Percentiles rank a stretch among this genome's conserved stretches.
Conservation (phyloP, 352 stramenopile genomes). For the Globisporangium orthogonon region DNA sequence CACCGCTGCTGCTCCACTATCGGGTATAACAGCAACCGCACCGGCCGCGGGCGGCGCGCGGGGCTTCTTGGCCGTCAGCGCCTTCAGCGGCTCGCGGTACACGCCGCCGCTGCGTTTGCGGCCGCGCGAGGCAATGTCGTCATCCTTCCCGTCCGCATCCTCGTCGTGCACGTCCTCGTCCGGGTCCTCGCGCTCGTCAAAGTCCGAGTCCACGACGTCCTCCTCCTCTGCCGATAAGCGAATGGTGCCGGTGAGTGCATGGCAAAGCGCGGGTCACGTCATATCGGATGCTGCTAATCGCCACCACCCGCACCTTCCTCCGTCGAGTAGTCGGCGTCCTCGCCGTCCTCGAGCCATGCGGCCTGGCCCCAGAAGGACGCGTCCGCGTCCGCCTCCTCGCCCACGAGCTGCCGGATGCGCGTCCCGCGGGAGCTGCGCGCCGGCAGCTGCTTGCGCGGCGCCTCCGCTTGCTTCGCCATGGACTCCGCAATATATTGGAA, state of each 20-base stretch:
- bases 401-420: conserved; percentile 80
- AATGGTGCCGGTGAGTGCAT: too few relatives aligned
- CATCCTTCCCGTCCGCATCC: conserved; percentile 28
- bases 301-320: conserved; percentile 54
- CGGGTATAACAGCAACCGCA: background rate
- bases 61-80: conserved; percentile 10
- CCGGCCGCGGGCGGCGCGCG: background rate
- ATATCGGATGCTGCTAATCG: too few relatives aligned
- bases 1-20: background rate
- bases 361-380: conserved; percentile 85
- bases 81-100: conserved; percentile 24
- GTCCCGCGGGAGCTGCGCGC: conserved; percentile 56
- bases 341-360: conserved; percentile 77
- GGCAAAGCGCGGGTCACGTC: too few relatives aligned
- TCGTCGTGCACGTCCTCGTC: conserved; percentile 78
- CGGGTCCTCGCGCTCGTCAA: conserved; percentile 76
- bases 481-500: background rate
- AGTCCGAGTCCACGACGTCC: conserved; percentile 85
- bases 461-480: background rate
- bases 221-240: conserved; percentile 77
- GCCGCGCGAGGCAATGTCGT: conserved; percentile 17
- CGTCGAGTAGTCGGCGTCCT: conserved; percentile 85
- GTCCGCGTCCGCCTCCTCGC: conserved; percentile 83
- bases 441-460: conserved; percentile 41
- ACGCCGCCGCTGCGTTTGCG: conserved; percentile 8